Base-by-base conservation (phyloP, 345 rosid genomes). In the Atalantia buxifolia region DNA sequence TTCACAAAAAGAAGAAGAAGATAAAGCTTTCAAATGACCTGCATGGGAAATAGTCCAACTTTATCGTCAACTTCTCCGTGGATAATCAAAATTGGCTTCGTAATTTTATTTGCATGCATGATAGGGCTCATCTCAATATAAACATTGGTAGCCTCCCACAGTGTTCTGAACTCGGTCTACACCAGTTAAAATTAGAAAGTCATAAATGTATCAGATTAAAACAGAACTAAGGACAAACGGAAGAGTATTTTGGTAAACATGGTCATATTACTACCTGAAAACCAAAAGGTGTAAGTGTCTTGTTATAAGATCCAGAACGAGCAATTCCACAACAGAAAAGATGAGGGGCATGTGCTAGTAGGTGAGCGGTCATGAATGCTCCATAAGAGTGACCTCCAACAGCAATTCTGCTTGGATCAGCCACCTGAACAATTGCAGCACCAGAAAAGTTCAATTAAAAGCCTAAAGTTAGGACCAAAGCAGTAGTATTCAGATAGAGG, bases 321-420 rank as follows among this genome's bases (percentile, higher is more conserved):
- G 98, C 99, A 76, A 96, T 84, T 72, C 98, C 98, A 63, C 99
- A 94, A 66, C 87, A 81, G 93, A 96, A 94, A 78, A 96, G 95
- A 88, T 96, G 95, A 76, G 99, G 98, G 75, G 99, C 98, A 81
- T 94, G 97, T 66, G 98, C 99, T 75, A 94, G 88, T 74, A 96
- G 98, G 86, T 96, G 94, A 76, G 98, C 98, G n/a, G 98, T 85
- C 99, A 96, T 94, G 84, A 96, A 96, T 81, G 99, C 99, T 77
- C 99, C 99, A 81, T 96, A 96, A 1, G 98, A 94, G 86, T 96
- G 99, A 74, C 99, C 99, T 36, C 99, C 99, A 81, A 96, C 89
- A 71, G 99, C 93, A 76, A 96, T 92, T 90, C 86, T 96, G 76
- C 81, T 87, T 72, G 94, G 95, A 80, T 94, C 89, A 76, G 94